Evolutionary conservation across 345 rosid species (phyloP).

Genomic region (Euphorbia lathyris): DNA sequence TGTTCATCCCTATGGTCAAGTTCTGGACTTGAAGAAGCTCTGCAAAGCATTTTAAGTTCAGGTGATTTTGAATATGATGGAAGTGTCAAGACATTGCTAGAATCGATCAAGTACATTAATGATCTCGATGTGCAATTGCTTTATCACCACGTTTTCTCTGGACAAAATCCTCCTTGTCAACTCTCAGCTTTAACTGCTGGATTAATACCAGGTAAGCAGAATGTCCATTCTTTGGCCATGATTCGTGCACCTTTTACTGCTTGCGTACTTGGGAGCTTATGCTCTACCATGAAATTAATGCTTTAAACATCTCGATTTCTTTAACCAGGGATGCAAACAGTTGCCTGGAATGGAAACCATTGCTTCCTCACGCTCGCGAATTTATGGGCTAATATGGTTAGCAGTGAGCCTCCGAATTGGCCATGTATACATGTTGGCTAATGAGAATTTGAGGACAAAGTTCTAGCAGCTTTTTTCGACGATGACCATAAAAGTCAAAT

Average conservation of each 20-base stretch:
- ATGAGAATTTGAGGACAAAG: constrained; percentile 4
- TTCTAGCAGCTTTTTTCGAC: constrained; percentile 1
- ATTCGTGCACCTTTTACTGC: not conserved
- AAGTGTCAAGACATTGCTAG: constrained; percentile 33
- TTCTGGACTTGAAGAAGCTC: constrained; percentile 73
- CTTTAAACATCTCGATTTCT: constrained; percentile 4
- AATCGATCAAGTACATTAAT: constrained; percentile 47
- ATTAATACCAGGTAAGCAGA: constrained; percentile 53
- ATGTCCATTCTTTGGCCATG: not conserved
- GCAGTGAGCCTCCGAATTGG: constrained; percentile 54
- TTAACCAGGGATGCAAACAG: constrained; percentile 54
- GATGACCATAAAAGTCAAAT: not conserved
- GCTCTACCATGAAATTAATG: not conserved
- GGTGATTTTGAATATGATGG: constrained; percentile 27
- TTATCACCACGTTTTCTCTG: constrained; percentile 41
- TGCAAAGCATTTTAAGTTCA: constrained; percentile 37
- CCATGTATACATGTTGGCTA: constrained; percentile 26
- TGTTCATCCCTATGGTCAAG: constrained; percentile 62
- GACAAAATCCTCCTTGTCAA: constrained; percentile 48
- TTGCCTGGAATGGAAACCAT: constrained; percentile 56
- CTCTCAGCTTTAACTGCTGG: constrained; percentile 50
- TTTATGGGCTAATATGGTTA: constrained; percentile 77
- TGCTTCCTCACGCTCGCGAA: constrained; percentile 67
- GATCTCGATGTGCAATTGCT: constrained; percentile 41
- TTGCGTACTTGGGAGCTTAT: constrained; percentile 5